phyloP scores from a whole-genome alignment of 2,329 filamentous ascomycete species.

The Tolypocladium paradoxum region DNA sequence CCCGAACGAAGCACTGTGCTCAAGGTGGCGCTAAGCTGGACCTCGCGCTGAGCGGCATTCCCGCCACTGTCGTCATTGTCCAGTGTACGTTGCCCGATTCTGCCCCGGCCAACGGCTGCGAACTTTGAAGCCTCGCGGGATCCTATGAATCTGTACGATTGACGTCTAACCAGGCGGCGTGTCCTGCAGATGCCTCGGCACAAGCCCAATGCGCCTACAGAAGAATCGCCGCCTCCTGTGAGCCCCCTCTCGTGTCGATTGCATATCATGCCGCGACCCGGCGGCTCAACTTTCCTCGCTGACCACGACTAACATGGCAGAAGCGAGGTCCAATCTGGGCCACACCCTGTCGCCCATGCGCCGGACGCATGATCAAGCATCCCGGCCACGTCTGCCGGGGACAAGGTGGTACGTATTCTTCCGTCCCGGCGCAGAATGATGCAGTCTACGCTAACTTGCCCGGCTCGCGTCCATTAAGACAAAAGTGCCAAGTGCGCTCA shows the following conservation, averaged over 20 bases:
- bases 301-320: not conserved
- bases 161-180: not conserved
- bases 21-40: not conserved
- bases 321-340: not conserved
- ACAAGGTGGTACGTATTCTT: not conserved
- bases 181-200: not conserved
- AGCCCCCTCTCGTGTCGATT: not conserved
- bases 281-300: not conserved
- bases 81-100: not conserved
- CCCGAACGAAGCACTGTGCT: not conserved
- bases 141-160: not conserved
- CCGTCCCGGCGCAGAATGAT: too few species aligned
- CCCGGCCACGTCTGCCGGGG: not conserved
- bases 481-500: not conserved
- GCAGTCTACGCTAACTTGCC: too few species aligned
- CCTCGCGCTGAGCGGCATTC: not conserved
- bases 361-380: not conserved
- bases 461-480: not conserved
- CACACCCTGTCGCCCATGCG: not conserved
- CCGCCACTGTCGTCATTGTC: not conserved
- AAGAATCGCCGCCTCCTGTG: not conserved
- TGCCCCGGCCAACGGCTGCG: not conserved
- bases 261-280: not conserved
- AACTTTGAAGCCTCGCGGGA: not conserved
- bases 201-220: not conserved